Percentiles rank a stretch among this genome's conserved stretches.
phyloP scores from a whole-genome alignment of 2,329 filamentous ascomycete genomes.

The Aspergillus spinulosporus region DNA sequence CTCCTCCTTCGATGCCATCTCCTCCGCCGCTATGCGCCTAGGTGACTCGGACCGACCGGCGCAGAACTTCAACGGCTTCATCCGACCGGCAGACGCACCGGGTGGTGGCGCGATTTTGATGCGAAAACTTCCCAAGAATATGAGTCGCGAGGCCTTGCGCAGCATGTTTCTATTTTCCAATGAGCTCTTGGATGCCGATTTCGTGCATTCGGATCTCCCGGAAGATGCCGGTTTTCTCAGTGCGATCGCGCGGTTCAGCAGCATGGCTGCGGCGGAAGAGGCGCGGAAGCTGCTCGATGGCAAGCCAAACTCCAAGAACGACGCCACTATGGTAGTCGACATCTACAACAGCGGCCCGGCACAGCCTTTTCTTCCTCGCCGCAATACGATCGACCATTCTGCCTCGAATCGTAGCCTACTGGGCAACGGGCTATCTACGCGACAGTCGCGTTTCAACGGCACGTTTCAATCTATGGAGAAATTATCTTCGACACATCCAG shows the following conservation, averaged over 20 bases:
- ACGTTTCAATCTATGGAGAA: conserved; percentile 62
- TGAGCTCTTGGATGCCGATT: conserved; percentile 60
- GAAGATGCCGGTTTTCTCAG: conserved; percentile 59
- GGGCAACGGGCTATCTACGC: conserved; percentile 45
- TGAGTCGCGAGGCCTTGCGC: conserved; percentile 58
- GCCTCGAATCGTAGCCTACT: conserved; percentile 34
- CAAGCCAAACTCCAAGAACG: conserved; percentile 61
- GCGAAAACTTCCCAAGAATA: conserved; percentile 61
- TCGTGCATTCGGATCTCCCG: conserved; percentile 55
- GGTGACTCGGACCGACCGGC: conserved; percentile 37
- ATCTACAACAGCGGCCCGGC: conserved; percentile 48
- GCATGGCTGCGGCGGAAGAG: conserved; percentile 59
- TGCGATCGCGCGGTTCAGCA: conserved; percentile 61
- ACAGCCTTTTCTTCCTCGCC: conserved; percentile 39
- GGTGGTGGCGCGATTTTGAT: conserved; percentile 52
- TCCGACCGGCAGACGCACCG: conserved; percentile 30
- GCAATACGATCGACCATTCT: conserved; percentile 57
- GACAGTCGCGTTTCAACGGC: conserved; percentile 61
- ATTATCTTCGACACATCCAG: conserved; percentile 51
- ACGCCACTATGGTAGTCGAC: conserved; percentile 59
- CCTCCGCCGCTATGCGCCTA: conserved; percentile 36
- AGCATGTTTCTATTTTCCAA: conserved; percentile 67
- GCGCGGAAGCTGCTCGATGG: conserved; percentile 61
- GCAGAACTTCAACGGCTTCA: conserved; percentile 39
- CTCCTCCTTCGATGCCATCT: conserved; percentile 35